These are phyloP conservation scores for Colletotrichum scovillei DNA, from an alignment of 2,329 filamentous ascomycete species.

Conservation along the genomic window DNA sequence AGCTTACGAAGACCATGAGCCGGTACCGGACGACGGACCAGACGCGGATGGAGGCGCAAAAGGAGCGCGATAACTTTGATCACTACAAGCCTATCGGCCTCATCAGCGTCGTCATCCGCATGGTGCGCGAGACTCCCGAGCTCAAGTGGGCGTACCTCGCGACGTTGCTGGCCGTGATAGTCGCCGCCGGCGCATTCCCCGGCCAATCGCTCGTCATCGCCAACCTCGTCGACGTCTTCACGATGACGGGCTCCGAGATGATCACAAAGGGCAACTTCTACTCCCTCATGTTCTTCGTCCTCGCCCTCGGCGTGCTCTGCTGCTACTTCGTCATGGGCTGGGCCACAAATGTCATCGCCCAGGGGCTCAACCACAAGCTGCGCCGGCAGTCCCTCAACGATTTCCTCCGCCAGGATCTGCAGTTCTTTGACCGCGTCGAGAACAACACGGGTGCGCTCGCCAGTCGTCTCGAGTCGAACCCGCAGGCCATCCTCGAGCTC, in stretches of 20 bases:
- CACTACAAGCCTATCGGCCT: conserved; percentile 46
- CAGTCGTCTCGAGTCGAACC: conserved; percentile 49
- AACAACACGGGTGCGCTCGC: conserved; percentile 52
- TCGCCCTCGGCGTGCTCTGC: conserved; percentile 57
- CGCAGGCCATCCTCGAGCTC: conserved; percentile 53
- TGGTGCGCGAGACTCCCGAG: conserved; percentile 52
- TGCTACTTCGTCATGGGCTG: conserved; percentile 55
- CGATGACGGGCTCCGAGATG: conserved; percentile 45
- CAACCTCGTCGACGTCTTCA: conserved; percentile 55
- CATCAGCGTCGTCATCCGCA: conserved; percentile 43
- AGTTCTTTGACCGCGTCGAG: conserved; percentile 55
- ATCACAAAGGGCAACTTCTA: conserved; percentile 60
- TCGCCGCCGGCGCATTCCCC: conserved; percentile 50
- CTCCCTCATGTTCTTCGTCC: conserved; percentile 65
- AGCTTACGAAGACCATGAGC: conserved; percentile 45
- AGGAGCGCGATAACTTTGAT: conserved; percentile 51
- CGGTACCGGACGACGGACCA: conserved; percentile 45
- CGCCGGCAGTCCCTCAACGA: conserved; percentile 43
- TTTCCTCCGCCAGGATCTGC: conserved; percentile 53
- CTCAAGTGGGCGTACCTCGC: conserved; percentile 49
- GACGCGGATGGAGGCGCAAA: conserved; percentile 45
- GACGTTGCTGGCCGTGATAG: conserved; percentile 44
- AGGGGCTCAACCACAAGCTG: conserved; percentile 41
- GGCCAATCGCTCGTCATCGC: conserved; percentile 57
- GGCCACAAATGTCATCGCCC: conserved; percentile 47